phyloP scores from a whole-genome alignment of 1,139 yeast species.

The Taphrina betulina region DNA sequence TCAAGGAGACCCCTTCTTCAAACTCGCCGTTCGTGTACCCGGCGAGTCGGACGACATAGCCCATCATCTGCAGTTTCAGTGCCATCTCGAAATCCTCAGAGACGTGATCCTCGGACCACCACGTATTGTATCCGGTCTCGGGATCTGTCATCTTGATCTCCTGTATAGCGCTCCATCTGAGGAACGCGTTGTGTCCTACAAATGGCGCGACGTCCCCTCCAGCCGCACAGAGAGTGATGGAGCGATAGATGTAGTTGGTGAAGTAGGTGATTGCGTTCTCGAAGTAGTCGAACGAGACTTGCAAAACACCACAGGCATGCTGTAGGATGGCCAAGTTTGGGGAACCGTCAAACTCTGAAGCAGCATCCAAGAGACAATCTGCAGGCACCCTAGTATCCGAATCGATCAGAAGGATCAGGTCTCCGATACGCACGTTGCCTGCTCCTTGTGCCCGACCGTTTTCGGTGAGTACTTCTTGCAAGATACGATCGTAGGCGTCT shows the following conservation, averaged over 20 bases:
- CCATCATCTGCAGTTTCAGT: conserved; percentile 35
- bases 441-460: conserved; percentile 34
- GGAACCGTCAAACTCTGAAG: conserved; percentile 35
- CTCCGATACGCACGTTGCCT: conserved; percentile 37
- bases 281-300: conserved; percentile 34
- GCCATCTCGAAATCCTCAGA: conserved; percentile 37
- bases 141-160: conserved; percentile 20
- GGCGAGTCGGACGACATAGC: conserved; percentile 35
- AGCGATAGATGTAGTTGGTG: conserved; percentile 35
- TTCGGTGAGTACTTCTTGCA: conserved; percentile 19
- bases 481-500: conserved; percentile 9
- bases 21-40: conserved; percentile 36
- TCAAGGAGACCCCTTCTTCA: conserved; percentile 37
- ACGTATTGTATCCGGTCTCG: conserved; percentile 20
- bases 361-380: conserved; percentile 37
- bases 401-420: conserved; percentile 35
- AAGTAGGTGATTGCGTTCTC: conserved; percentile 37
- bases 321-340: conserved; percentile 37
- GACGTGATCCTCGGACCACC: conserved; percentile 36
- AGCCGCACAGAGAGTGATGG: conserved; percentile 34
- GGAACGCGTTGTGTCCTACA: conserved; percentile 37
- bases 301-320: conserved; percentile 36
- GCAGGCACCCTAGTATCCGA: conserved; percentile 37
- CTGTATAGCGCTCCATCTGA: conserved; percentile 36
- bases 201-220: conserved; percentile 37